Evolutionary conservation across 345 rosid genomes (phyloP).

Genomic region (Bruguiera gymnorhiza): DNA sequence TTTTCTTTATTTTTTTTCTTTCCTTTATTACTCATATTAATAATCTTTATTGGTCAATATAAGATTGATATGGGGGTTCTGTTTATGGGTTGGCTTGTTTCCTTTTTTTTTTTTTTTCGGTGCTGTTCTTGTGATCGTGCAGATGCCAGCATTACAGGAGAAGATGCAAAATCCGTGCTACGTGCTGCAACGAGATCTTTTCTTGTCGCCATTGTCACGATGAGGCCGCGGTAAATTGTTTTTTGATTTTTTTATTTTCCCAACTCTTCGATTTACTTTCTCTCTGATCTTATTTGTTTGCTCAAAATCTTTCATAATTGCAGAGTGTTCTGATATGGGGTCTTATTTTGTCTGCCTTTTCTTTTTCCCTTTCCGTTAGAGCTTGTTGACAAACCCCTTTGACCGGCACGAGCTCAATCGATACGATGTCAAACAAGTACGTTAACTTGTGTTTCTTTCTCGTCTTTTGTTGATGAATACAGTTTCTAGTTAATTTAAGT

Average conservation of each 20-base stretch:
- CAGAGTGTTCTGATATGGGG: neutral
- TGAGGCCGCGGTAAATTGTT: slow-evolving; percentile 55
- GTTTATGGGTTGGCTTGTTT: neutral
- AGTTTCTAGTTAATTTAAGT: neutral
- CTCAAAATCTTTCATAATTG: neutral
- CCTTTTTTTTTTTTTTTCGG: neutral
- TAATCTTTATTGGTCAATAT: neutral
- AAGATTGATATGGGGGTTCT: neutral
- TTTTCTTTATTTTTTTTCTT: neutral
- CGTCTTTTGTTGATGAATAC: neutral
- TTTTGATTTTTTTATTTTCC: neutral
- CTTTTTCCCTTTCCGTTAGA: slow-evolving; percentile 30
- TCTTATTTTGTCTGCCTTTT: neutral
- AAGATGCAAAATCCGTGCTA: slow-evolving; percentile 89
- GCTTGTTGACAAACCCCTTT: slow-evolving; percentile 49
- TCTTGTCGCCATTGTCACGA: slow-evolving; percentile 95
- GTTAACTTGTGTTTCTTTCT: slow-evolving; percentile 7
- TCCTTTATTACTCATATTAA: neutral
- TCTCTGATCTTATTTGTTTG: neutral
- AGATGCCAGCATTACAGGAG: slow-evolving; percentile 94
- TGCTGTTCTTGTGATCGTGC: neutral
- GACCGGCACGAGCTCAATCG: slow-evolving; percentile 84
- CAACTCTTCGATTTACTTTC: neutral
- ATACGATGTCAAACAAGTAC: slow-evolving; percentile 71
- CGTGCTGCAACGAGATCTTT: slow-evolving; percentile 91